These are phyloP conservation scores for Ogataea pignaliae DNA, from an alignment of 805 yeast species.

Conservation along the genomic window DNA sequence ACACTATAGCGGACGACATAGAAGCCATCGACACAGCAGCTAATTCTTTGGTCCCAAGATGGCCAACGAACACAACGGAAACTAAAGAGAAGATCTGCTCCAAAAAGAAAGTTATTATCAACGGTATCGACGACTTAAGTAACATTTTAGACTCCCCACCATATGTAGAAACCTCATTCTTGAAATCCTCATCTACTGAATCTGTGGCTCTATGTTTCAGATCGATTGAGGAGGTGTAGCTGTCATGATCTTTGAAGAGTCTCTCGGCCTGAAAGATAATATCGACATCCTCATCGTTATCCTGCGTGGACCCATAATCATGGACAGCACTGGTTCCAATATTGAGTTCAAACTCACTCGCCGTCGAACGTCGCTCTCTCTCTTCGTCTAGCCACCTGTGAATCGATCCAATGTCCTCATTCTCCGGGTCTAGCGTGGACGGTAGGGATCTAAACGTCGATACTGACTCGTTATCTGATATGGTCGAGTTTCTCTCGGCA, in stretches of 20 bases:
- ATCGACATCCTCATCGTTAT: slow-evolving; percentile 17
- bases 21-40: slow-evolving; percentile 76
- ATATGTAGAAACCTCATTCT: slow-evolving; percentile 21
- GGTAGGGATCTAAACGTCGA: slow-evolving; percentile 33
- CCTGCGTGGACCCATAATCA: slow-evolving; percentile 18
- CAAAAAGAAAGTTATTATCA: slow-evolving; percentile 60
- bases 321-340: slow-evolving; percentile 1
- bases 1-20: slow-evolving; percentile 73
- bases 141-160: slow-evolving; percentile 31
- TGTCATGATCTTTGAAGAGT: slow-evolving; percentile 20
- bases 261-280: slow-evolving; percentile 22
- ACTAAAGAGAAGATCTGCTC: slow-evolving; percentile 61
- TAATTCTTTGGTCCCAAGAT: slow-evolving; percentile 63
- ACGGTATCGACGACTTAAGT: slow-evolving; percentile 45
- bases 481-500: slow-evolving; percentile 20
- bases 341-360: slow-evolving; percentile 12
- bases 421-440: slow-evolving; percentile 30
- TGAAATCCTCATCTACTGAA: slow-evolving; percentile 30
- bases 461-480: slow-evolving; percentile 28
- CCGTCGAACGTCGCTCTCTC: slow-evolving; percentile 28
- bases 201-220: slow-evolving; percentile 5
- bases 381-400: slow-evolving; percentile 35
- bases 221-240: slow-evolving; percentile 9
- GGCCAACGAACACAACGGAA: slow-evolving; percentile 75
- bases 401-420: slow-evolving; percentile 30